phyloP scores from a whole-genome alignment of 202 grass and related monocot genomes.

The Alloteropsis angusta region DNA sequence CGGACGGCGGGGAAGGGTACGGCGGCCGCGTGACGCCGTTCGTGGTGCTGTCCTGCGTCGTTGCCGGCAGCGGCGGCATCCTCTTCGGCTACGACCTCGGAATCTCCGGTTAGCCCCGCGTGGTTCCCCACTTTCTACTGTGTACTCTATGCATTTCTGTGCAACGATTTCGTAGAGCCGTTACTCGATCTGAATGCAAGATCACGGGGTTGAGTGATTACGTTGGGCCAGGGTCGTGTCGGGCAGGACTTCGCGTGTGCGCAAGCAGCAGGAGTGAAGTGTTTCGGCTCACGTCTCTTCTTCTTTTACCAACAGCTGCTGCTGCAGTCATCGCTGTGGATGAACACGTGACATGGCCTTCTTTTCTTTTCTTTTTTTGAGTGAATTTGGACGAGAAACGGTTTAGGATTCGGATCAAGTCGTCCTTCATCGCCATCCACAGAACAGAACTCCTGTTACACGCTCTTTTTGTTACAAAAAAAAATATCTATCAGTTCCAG shows the following conservation, averaged over 20 bases:
- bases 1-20: slow-evolving; percentile 28
- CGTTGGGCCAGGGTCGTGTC: background rate
- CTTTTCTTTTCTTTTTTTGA: background rate
- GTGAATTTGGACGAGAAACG: background rate
- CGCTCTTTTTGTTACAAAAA: background rate
- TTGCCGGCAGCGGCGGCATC: slow-evolving; percentile 80
- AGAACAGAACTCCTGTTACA: background rate
- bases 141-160: no score
- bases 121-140: background rate
- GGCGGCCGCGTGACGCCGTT: slow-evolving; percentile 58
- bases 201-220: background rate
- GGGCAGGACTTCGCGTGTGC: background rate
- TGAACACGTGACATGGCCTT: background rate
- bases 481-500: background rate
- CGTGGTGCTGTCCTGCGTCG: slow-evolving; percentile 67
- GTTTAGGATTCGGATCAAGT: background rate
- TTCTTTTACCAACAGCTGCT: no score
- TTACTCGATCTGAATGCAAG: background rate
- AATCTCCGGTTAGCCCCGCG: slow-evolving; percentile 48
- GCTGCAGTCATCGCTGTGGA: no score
- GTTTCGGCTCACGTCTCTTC: background rate
- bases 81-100: slow-evolving; percentile 98
- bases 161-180: background rate
- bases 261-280: background rate
- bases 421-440: background rate